Percentiles rank a stretch among this genome's conserved stretches.
Evolutionary conservation across 73 alveolate species (phyloP).

Genomic region (Stentor coeruleus): DNA sequence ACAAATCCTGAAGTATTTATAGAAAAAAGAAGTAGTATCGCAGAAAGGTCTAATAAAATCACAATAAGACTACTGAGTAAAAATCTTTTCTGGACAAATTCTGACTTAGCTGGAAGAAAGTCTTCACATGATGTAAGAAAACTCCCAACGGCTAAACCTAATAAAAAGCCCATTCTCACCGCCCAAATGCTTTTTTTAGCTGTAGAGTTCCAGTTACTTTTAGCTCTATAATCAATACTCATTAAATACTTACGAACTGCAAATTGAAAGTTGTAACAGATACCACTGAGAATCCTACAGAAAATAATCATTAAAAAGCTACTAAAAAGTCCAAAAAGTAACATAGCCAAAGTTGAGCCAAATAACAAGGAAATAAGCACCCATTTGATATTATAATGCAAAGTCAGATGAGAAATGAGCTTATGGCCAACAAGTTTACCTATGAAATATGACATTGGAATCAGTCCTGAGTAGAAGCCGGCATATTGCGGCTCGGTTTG

Average conservation of each 20-base stretch:
- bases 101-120: neutral
- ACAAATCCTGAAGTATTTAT: neutral
- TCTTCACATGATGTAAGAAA: neutral
- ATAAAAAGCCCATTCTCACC: neutral
- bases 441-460: no score
- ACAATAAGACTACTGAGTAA: neutral
- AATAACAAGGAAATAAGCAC: neutral
- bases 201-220: neutral
- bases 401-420: neutral
- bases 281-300: neutral
- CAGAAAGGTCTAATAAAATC: neutral
- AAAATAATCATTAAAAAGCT: no score
- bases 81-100: neutral
- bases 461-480: neutral
- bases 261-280: neutral
- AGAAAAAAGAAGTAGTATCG: neutral
- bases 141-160: neutral
- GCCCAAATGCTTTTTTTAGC: neutral
- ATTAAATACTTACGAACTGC: neutral
- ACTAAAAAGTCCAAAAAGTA: neutral
- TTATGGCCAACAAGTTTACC: neutral
- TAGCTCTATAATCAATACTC: neutral
- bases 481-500: neutral
- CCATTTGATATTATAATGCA: neutral
- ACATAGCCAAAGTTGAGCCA: neutral